These are phyloP conservation scores for Penicillium sp. DNA, from an alignment of 2,329 filamentous ascomycete species.

Conservation along the genomic window DNA sequence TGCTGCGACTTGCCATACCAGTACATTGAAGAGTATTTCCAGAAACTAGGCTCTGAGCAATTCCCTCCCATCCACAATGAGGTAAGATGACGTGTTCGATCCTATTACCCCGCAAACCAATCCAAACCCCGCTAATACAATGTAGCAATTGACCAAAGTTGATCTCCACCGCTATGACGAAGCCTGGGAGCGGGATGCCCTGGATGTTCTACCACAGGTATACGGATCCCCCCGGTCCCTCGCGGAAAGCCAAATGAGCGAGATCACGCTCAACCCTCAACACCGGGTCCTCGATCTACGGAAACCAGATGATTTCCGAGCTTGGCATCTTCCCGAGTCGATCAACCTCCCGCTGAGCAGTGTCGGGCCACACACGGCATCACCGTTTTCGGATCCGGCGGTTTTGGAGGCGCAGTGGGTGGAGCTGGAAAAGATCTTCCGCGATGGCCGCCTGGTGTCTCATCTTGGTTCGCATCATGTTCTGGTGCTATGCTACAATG, in stretches of 20 bases:
- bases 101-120: slow-evolving; percentile 3
- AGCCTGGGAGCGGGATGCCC: slow-evolving; percentile 52
- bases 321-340: slow-evolving; percentile 47
- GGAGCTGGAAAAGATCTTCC: slow-evolving; percentile 49
- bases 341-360: slow-evolving; percentile 47
- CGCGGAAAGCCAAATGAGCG: slow-evolving; percentile 21
- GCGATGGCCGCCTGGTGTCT: slow-evolving; percentile 17
- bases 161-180: slow-evolving; percentile 59
- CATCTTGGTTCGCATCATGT: slow-evolving; percentile 36
- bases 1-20: slow-evolving; percentile 67
- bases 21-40: slow-evolving; percentile 62
- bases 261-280: slow-evolving; percentile 28
- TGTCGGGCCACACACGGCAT: slow-evolving; percentile 34
- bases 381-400: slow-evolving; percentile 50
- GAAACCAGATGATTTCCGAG: slow-evolving; percentile 43
- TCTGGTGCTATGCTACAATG: slow-evolving; percentile 56
- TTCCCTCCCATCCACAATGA: slow-evolving; percentile 54
- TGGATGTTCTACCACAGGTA: slow-evolving; percentile 43
- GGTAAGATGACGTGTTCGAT: slow-evolving; percentile 28
- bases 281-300: slow-evolving; percentile 50
- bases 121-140: background rate
- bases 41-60: slow-evolving; percentile 51
- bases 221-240: slow-evolving; percentile 27
- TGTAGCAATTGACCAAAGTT: slow-evolving; percentile 49
- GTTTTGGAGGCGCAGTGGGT: slow-evolving; percentile 51